These are phyloP conservation scores for Ceratocystis lukuohia DNA, from an alignment of 2,329 filamentous ascomycete species.

Conservation along the genomic window DNA sequence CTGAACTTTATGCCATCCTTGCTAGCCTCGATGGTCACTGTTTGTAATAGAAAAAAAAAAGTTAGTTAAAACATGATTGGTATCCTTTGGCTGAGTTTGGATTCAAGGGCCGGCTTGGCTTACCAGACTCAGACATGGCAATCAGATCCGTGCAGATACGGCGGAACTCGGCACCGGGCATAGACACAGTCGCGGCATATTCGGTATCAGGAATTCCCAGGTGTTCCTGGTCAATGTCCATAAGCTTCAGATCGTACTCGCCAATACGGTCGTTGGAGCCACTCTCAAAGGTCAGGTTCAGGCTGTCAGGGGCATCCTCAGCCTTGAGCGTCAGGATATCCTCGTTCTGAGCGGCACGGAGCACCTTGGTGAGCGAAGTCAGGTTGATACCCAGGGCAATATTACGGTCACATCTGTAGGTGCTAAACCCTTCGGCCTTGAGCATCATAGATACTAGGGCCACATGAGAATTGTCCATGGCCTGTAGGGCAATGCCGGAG, in stretches of 20 bases:
- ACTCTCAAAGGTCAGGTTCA: slow-evolving; percentile 94
- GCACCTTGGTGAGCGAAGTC: slow-evolving; percentile 88
- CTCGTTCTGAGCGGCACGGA: slow-evolving; percentile 85
- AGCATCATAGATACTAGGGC: slow-evolving; percentile 98
- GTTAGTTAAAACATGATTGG: slow-evolving; percentile 19
- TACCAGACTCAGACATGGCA: slow-evolving; percentile 90
- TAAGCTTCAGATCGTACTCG: slow-evolving; percentile 99
- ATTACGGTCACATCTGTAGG: slow-evolving; percentile 97
- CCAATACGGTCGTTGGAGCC: slow-evolving; percentile 75
- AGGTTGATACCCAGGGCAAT: slow-evolving; percentile 97
- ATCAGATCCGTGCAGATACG: slow-evolving; percentile 88
- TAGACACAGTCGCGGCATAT: slow-evolving; percentile 77
- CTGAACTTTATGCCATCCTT: slow-evolving; percentile 97
- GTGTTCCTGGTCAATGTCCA: slow-evolving; percentile 99
- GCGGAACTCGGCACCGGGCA: slow-evolving; percentile 84
- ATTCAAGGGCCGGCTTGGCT: slow-evolving; percentile 25
- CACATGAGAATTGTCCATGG: slow-evolving; percentile 99
- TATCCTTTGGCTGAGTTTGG: background rate
- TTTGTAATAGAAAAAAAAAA: slow-evolving; percentile 27
- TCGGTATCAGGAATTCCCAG: slow-evolving; percentile 98
- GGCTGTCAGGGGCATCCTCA: slow-evolving; percentile 86
- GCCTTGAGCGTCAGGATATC: slow-evolving; percentile 95
- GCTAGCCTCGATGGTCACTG: slow-evolving; percentile 86
- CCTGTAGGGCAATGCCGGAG: slow-evolving; percentile 91
- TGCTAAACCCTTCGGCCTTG: slow-evolving; percentile 85